A percentile compares a stretch with the other conserved stretches of the same genome.
Conservation (phyloP, 768 basidiomycete genomes). For the Suillus fuscotomentosus region DNA sequence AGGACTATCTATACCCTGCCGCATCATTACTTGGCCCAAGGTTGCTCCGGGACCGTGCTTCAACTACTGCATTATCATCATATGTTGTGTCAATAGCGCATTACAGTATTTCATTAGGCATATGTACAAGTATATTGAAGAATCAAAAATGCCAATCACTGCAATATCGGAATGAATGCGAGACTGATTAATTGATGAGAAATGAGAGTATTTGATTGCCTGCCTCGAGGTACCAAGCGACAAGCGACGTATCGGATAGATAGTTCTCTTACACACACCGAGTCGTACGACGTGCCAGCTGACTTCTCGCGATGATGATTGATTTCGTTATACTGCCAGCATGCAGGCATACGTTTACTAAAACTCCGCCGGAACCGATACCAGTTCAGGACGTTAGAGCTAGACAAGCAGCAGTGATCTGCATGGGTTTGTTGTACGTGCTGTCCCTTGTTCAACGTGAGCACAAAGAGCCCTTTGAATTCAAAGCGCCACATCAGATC, state of each 20-base stretch:
- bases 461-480: not conserved
- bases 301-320: not conserved
- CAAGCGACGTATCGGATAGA: not conserved
- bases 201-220: not conserved
- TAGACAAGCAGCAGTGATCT: not conserved
- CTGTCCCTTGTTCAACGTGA: conserved; percentile 1
- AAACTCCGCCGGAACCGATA: conserved; percentile 16
- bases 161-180: conserved; percentile 6
- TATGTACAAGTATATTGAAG: conserved; percentile 30
- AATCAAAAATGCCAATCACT: conserved; percentile 24
- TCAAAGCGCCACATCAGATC: not conserved
- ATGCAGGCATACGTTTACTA: conserved; percentile 10
- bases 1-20: conserved; percentile 32
- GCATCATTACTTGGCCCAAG: conserved; percentile 8
- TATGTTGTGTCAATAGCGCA: conserved; percentile 38
- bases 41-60: not conserved
- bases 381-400: conserved; percentile 3
- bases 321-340: not conserved
- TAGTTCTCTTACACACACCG: not conserved
- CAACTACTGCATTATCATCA: conserved; percentile 23
- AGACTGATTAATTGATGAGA: not conserved
- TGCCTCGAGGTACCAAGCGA: not conserved
- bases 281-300: not conserved
- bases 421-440: not conserved
- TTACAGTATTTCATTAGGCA: conserved; percentile 31